Conservation (phyloP, 2,329 filamentous ascomycete species). For the Colletotrichum sp. region DNA sequence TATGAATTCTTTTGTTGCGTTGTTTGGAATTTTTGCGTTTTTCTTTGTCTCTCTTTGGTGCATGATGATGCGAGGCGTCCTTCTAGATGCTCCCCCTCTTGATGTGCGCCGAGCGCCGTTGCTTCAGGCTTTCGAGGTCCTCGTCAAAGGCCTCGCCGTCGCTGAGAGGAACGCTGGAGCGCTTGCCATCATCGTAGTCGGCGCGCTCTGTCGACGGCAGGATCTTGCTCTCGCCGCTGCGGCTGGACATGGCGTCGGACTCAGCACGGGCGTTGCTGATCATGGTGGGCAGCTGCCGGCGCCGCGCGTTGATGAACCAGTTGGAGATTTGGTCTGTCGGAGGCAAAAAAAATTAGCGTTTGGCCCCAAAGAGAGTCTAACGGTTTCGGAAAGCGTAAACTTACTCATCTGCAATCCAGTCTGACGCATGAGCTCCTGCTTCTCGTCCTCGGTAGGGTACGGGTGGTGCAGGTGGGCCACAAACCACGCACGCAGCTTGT, state of each 20-base stretch:
- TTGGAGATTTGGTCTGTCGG: conserved; percentile 72
- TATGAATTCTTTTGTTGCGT: background rate
- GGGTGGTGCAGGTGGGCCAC: conserved; percentile 78
- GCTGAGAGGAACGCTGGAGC: conserved; percentile 43
- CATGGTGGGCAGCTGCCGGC: conserved; percentile 67
- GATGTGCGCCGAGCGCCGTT: conserved; percentile 38
- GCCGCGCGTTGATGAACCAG: conserved; percentile 81
- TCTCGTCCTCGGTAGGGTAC: conserved; percentile 80
- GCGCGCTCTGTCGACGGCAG: conserved; percentile 41
- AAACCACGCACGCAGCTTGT: conserved; percentile 83
- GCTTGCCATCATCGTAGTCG: conserved; percentile 43
- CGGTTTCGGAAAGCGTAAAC: conserved; percentile 36
- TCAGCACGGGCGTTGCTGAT: conserved; percentile 61
- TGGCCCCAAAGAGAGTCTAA: conserved; percentile 2
- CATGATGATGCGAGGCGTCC: background rate
- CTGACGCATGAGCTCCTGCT: conserved; percentile 77
- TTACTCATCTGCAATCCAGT: conserved; percentile 81
- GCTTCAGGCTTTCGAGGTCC: conserved; percentile 39
- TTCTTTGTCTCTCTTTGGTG: background rate
- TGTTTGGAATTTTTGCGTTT: background rate
- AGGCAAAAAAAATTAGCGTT: conserved; percentile 19
- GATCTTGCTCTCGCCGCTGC: conserved; percentile 39
- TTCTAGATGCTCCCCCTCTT: conserved; percentile 52
- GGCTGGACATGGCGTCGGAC: conserved; percentile 47
- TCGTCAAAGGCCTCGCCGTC: conserved; percentile 56